A percentile compares a stretch with the other conserved stretches of the same genome.
Conservation (phyloP, 805 yeast species). For the Wickerhamiella occidentalis region DNA sequence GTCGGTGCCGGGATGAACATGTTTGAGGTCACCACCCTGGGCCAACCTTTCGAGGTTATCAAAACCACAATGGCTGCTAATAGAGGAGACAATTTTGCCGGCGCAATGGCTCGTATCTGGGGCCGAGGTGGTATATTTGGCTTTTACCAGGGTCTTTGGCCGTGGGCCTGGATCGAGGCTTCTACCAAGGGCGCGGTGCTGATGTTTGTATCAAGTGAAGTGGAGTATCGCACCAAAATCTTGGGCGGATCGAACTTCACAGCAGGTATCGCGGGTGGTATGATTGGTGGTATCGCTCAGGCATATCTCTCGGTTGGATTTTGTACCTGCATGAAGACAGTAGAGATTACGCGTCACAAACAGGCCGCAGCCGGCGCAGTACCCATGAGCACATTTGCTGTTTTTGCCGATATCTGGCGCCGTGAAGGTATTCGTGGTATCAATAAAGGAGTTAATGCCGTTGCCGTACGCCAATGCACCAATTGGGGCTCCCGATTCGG, state of each 20-base stretch:
- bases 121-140: conserved; percentile 87
- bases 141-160: conserved; percentile 93
- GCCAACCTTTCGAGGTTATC: conserved; percentile 92
- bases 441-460: conserved; percentile 96
- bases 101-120: conserved; percentile 69
- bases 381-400: conserved; percentile 68
- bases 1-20: conserved; percentile 88
- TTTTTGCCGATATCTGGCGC: conserved; percentile 69
- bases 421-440: conserved; percentile 90
- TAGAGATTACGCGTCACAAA: conserved; percentile 86
- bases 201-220: conserved; percentile 83
- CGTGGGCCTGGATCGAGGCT: conserved; percentile 99
- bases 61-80: conserved; percentile 99
- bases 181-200: conserved; percentile 97
- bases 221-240: conserved; percentile 56
- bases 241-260: conserved; percentile 56
- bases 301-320: conserved; percentile 94
- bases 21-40: conserved; percentile 87
- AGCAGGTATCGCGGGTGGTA: conserved; percentile 92
- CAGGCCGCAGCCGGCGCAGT: conserved; percentile 56
- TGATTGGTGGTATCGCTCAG: conserved; percentile 91
- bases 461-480: conserved; percentile 96
- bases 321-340: conserved; percentile 98
- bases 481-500: conserved; percentile 99
- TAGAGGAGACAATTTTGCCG: conserved; percentile 53